Evolutionary conservation across 257 asterid genomes (phyloP).

Genomic region (Pogostemon cablin): DNA sequence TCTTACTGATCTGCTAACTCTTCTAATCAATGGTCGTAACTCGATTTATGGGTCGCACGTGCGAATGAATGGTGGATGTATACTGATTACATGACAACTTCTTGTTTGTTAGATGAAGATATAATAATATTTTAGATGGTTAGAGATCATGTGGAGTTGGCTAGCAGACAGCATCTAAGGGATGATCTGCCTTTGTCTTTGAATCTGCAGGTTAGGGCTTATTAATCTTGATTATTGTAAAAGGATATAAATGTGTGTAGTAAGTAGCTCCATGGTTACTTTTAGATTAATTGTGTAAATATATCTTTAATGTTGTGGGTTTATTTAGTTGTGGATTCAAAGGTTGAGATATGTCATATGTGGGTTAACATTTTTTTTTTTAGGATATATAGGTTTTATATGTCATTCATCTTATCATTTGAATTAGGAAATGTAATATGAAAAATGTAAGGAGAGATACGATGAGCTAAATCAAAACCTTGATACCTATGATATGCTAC

Average conservation of each 20-base stretch:
- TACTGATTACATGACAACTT: not conserved
- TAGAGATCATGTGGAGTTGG: constrained; percentile 16
- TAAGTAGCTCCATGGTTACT: not conserved
- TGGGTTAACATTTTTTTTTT: not conserved
- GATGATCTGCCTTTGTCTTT: constrained; percentile 20
- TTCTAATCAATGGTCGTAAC: too few species aligned
- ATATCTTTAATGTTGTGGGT: not conserved
- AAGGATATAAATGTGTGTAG: constrained; percentile 4
- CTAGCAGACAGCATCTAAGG: not conserved
- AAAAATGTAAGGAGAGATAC: too few species aligned
- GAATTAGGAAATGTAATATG: too few species aligned
- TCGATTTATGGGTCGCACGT: too few species aligned
- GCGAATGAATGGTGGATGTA: too few species aligned
- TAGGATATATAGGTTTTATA: too few species aligned
- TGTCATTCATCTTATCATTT: too few species aligned
- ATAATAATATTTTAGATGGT: constrained; percentile 23
- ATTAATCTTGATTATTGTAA: not conserved
- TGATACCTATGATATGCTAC: too few species aligned
- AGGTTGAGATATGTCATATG: constrained; percentile 20
- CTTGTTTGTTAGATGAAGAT: constrained; percentile 17
- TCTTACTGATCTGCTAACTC: too few species aligned
- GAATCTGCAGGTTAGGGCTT: constrained; percentile 23
- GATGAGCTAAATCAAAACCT: too few species aligned
- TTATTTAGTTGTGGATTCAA: constrained; percentile 14
- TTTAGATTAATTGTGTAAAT: not conserved